Evolutionary conservation across 495 filamentous ascomycete genomes (phyloP).

Genomic region (Rhypophila decipiens): DNA sequence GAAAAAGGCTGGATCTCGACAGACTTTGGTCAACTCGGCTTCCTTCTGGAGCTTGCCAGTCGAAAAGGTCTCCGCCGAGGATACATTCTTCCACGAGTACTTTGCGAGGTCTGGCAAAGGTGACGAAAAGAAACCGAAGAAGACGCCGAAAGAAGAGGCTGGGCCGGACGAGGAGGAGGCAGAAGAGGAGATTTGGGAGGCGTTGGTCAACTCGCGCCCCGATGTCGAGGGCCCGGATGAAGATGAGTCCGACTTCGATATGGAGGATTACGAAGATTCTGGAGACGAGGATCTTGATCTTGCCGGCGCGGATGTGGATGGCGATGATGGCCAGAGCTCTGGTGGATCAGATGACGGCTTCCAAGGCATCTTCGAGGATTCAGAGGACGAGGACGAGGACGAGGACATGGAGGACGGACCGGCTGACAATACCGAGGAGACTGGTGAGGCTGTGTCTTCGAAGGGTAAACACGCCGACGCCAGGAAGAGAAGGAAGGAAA

Average conservation of each 20-base stretch:
- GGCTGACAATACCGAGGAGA: slow-evolving; percentile 25
- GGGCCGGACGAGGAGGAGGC: slow-evolving; percentile 49
- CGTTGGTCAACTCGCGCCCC: slow-evolving; percentile 55
- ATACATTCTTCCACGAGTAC: slow-evolving; percentile 98
- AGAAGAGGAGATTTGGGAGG: slow-evolving; percentile 85
- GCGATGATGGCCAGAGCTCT: slow-evolving; percentile 33
- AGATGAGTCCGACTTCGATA: slow-evolving; percentile 45
- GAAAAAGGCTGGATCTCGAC: slow-evolving; percentile 39
- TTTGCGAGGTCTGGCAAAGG: slow-evolving; percentile 72
- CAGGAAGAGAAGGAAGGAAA: slow-evolving; percentile 67
- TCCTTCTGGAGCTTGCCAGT: slow-evolving; percentile 85
- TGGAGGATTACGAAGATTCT: slow-evolving; percentile 41
- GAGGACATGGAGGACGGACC: slow-evolving; percentile 22
- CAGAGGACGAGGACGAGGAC: slow-evolving; percentile 38
- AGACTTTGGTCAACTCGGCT: slow-evolving; percentile 68
- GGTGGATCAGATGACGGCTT: slow-evolving; percentile 36
- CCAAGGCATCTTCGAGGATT: slow-evolving; percentile 37
- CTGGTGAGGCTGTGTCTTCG: slow-evolving; percentile 19
- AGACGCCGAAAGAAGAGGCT: slow-evolving; percentile 38
- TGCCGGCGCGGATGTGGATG: slow-evolving; percentile 12
- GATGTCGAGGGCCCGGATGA: slow-evolving; percentile 55
- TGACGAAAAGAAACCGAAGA: slow-evolving; percentile 47
- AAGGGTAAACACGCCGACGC: slow-evolving; percentile 25
- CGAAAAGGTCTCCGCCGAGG: slow-evolving; percentile 81
- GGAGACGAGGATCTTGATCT: slow-evolving; percentile 42